Percentiles rank a stretch among this genome's conserved stretches.
Conservation (phyloP, 176 grass and related monocot species). For the Thinopyrum elongatum region DNA sequence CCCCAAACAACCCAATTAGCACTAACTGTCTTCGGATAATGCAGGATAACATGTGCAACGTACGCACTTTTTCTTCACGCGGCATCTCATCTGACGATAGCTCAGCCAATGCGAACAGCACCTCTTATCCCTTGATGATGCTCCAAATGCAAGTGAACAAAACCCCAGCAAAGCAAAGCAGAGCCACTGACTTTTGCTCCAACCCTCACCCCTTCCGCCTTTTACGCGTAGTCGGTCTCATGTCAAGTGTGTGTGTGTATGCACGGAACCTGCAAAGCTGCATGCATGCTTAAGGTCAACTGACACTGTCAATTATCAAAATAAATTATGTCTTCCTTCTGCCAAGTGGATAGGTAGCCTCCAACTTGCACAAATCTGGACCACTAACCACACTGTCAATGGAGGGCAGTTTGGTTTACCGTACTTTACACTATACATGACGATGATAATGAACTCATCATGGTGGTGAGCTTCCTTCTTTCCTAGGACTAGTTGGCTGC, state of each 20-base stretch:
- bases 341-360: conserved; percentile 1
- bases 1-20: neutral
- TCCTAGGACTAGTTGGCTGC: neutral
- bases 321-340: no score
- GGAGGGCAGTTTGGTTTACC: neutral
- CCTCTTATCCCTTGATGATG: neutral
- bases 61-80: no score
- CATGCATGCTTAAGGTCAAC: conserved; percentile 29
- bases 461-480: neutral
- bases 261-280: neutral
- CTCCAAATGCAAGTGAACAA: conserved; percentile 36
- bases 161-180: neutral
- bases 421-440: neutral
- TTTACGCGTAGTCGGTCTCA: neutral
- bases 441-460: neutral
- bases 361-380: neutral
- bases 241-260: neutral
- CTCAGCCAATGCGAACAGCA: neutral
- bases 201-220: neutral
- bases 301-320: neutral
- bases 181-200: neutral
- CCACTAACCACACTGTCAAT: neutral
- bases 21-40: neutral
- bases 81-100: neutral
- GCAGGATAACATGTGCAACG: neutral